These are phyloP conservation scores for Fusarium denticulatum DNA, from an alignment of 2,329 filamentous ascomycete species.

Conservation along the genomic window DNA sequence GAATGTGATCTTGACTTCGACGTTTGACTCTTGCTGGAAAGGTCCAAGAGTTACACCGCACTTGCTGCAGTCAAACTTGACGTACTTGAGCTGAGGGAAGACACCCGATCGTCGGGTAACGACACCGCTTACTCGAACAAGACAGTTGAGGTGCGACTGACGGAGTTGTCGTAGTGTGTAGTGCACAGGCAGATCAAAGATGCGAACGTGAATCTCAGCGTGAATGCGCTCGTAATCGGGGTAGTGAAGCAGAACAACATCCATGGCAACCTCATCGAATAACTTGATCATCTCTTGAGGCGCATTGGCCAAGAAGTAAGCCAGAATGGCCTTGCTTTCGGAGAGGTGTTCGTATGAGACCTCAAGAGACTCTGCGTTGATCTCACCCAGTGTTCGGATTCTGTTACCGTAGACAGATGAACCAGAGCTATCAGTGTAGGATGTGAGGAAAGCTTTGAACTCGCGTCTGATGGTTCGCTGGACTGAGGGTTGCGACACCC, in stretches of 20 bases:
- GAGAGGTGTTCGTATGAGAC: constrained; percentile 95
- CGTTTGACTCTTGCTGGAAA: constrained; percentile 96
- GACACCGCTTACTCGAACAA: constrained; percentile 93
- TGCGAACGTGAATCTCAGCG: constrained; percentile 96
- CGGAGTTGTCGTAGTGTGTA: constrained; percentile 95
- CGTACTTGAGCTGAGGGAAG: constrained; percentile 97
- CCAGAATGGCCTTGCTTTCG: constrained; percentile 89
- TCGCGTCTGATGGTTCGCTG: constrained; percentile 94
- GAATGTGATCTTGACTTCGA: constrained; percentile 95
- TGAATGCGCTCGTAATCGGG: constrained; percentile 98
- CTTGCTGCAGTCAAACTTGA: constrained; percentile 97
- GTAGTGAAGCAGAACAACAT: constrained; percentile 94
- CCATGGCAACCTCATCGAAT: constrained; percentile 96
- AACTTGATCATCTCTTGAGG: constrained; percentile 95
- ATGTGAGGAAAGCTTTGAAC: constrained; percentile 96
- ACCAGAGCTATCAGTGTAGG: constrained; percentile 90
- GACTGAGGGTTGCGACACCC: constrained; percentile 90
- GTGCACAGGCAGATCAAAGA: constrained; percentile 91
- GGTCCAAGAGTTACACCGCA: constrained; percentile 92
- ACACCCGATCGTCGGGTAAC: constrained; percentile 94
- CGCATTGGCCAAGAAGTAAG: constrained; percentile 95
- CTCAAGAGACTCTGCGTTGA: constrained; percentile 95
- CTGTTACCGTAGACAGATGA: constrained; percentile 94
- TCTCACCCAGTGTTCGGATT: constrained; percentile 93
- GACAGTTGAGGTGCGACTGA: constrained; percentile 94